Base-by-base conservation (phyloP, 176 grass and related monocot species). In the Luzula sylvatica region DNA sequence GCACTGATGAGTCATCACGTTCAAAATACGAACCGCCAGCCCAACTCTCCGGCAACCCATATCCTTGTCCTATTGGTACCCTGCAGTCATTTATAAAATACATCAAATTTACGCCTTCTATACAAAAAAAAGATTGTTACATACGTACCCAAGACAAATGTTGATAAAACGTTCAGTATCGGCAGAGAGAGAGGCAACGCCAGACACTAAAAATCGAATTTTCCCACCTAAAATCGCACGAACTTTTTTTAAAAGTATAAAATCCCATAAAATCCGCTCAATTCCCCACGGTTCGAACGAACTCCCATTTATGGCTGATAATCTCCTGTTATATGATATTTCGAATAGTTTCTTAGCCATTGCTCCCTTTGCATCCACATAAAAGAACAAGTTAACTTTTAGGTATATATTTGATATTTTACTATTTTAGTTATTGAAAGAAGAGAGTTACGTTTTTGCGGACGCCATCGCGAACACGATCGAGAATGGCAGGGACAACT, bases 101-200 rank as follows among this genome's bases (percentile, higher is more conserved):
- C n/a, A n/a, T n/a, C n/a, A n/a, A n/a, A n/a, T n/a, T n/a, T n/a
- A n/a, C n/a, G n/a, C n/a, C n/a, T n/a, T n/a, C n/a, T n/a, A n/a
- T n/a, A n/a, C n/a, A n/a, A n/a, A n/a, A n/a, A n/a, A n/a, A n/a
- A n/a, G n/a, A n/a, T n/a, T n/a, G n/a, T n/a, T n/a, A n/a, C n/a
- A n/a, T 72, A 68, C 89, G 84, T 58, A 95, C 89, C 89, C 89
- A 65, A 95, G 77, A 68, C 89, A 95, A 75, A 95, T 85, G 56
- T 86, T 95, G 58, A 95, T 95, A 77, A 95, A 95, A 75, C 89
- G 72, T 58, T 95, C 83, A 40, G 80, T 88, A 54, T 86, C 80
- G 23, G 70, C 80, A 27, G 80, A 88, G 3, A 95, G 50, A 70
- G 89, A 83, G 48, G 89, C 83, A 42, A 83, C 89, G 15, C 89